Evolutionary conservation across 345 rosid genomes (phyloP).

Genomic region (Aegle marmelos): DNA sequence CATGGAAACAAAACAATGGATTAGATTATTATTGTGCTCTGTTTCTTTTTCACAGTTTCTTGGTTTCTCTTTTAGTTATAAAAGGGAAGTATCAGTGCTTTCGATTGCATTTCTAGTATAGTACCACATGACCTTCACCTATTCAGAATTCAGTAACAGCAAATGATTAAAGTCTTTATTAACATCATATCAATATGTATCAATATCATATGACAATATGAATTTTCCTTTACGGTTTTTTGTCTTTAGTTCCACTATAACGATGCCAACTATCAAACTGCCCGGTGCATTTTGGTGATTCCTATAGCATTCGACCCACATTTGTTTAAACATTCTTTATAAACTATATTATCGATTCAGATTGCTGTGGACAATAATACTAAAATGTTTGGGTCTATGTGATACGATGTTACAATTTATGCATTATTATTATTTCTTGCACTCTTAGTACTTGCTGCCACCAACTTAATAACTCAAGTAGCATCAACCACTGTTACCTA

Average conservation of each 20-base stretch:
- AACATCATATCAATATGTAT: neutral
- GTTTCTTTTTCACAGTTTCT: neutral
- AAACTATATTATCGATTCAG: neutral
- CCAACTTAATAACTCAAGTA: neutral
- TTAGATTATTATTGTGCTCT: neutral
- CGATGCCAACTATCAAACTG: neutral
- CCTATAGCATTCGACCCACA: neutral
- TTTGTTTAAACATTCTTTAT: neutral
- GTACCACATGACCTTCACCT: neutral
- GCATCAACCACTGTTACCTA: neutral
- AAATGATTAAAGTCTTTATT: neutral
- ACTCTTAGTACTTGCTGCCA: neutral
- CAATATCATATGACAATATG: too few relatives aligned
- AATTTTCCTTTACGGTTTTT: neutral
- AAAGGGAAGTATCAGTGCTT: neutral
- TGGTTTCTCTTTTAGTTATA: neutral
- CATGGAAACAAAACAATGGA: neutral
- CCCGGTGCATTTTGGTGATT: neutral
- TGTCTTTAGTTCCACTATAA: neutral
- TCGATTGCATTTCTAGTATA: neutral
- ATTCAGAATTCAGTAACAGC: neutral
- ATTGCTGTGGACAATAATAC: neutral
- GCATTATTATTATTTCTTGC: neutral
- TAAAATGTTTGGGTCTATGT: neutral
- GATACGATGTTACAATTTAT: neutral